Evolutionary conservation across 192 early-diverging fungal species (phyloP), one percentile per base, ranked within the genome.

Genomic region (Backusella tarrabulga): DNA sequence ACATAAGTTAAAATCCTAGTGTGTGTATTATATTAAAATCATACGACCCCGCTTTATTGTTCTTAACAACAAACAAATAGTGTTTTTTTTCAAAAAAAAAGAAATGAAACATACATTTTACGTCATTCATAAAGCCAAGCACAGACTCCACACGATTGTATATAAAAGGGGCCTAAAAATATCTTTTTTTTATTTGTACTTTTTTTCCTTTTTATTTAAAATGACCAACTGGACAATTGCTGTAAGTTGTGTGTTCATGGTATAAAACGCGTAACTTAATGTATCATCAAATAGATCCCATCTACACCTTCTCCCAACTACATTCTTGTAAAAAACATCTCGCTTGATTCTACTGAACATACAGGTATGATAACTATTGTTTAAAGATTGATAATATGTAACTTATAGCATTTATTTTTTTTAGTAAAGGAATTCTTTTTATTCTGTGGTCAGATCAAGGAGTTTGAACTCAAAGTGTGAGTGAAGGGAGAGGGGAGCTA

Each of bases 341-440:
- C 88, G 35, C 54, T 74, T 29, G 67, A 78, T 23, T 84, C 88
- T 29, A 85, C 87, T 14, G 90, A 88, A 40, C 87, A 86, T 50
- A 86, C 87, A 71, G 85, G 87, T 84, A 63, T 44, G 9, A 3
- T 14, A 14, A 14, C 14, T 44, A 44, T 44, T 44, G 42, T 44
- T 11, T 44, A 32, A 32, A 32, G 2, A 3, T 3, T 14, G 3
- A 3, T 17, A 44, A 3, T 14, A 14, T 44, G 2, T 14, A 14
- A 29, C 12, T 66, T 17, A 23, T 83, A 72, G 41, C 56, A 56
- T 54, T 67, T 21, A 29, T 41, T 40, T 4, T 4, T 23, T 63
- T 23, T 82, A 87, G 88, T 91, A 69, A 88, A 86, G 79, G 90
- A 91, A 76, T 91, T 91, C 72, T 91, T 91, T 74, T 74, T 85